Evolutionary conservation across 1,284 basidiomycete species (phyloP), one percentile per base, ranked within the genome.

Genomic region (Sutorius eximius): DNA sequence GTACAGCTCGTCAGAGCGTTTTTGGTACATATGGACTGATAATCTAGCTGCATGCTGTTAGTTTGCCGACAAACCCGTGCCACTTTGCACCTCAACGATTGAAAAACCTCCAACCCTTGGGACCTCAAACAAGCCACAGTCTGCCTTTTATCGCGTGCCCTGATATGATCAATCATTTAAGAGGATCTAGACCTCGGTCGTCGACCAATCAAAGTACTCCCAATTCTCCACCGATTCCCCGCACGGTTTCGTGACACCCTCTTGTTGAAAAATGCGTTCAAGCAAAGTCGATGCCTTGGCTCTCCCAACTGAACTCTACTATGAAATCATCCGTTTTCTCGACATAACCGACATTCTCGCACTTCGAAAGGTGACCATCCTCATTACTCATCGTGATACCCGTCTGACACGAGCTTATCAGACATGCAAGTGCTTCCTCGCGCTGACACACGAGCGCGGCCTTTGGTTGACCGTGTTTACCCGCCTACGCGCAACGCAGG

Each of bases 281-380:
- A 12, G 34, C 15, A 3, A 32, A 40, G 7, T 6, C 9, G 16
- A 33, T 16, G 10, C 38, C 4, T 45, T 55, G 10, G 4, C n/a
- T 27, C 55, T 69, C 22, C 66, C 67, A 0, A 54, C 58, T 9
- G 65, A 67, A 34, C 45, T 67, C 4, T 51, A 52, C 43, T 33
- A 53, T 33, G 45, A 55, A 2, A 49, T 70, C 34, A n/a, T 61
- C 20, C 16, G 8, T 42, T 53, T 56, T 24, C 63, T 67, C 2
- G 57, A 57, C 20, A 6, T 65, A 13, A n/a, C 22, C 13, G 53
- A 57, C 15, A 30, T 67, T 32, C 15, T 70, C 34, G 38, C 58
- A 7, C 47, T 67, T 6, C 62, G 57, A 51, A 59, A 43, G 62
- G 68, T 40, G 55, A 24, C 3, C 10, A 7, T 15, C 22, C 6